Evolutionary conservation across 169 alveolate genomes (phyloP), one percentile per base, ranked within the genome.

Genomic region (Plasmodium knowlesi): DNA sequence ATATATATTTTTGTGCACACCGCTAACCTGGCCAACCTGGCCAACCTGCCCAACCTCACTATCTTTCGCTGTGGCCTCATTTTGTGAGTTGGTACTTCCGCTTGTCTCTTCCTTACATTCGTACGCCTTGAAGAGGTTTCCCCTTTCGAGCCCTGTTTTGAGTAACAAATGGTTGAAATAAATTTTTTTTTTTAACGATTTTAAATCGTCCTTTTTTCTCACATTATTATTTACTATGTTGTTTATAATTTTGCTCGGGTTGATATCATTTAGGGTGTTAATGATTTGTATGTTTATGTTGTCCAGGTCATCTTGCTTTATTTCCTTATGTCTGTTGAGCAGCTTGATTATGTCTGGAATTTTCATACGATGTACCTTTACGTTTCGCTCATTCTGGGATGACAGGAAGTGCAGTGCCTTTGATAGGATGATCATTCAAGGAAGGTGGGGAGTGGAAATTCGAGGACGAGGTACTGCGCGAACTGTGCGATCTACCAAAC

Each of bases 251-350:
- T 91, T 80, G 34, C 82, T 70, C 30, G 95, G 95, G 53, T 91
- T 70, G 5, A 91, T 82, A 71, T 91, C 19, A 72, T 81, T 80
- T 91, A 91, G 83, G 50, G 61, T 80, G 32, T 91, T 91, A 70
- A 91, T 91, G 34, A 91, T 70, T 91, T 91, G 95, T 37, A 91
- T 72, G 34, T 91, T 80, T 72, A 91, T 91, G 70, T 91, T 82
- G 41, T 80, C 92, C 34, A 91, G 54, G 16, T 81, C 95, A 32
- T 70, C 92, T 71, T 80, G 61, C 54, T 91, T 82, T 80, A 91
- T 41, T 5, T 91, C 92, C 46, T 72, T 82, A 57, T 91, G 74
- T 19, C 43, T 91, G 22, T 41, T 70, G 9, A 91, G 34, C 53
- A 81, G 43, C 41, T 82, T 91, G 9, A 91, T 81, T 72, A 91